Evolutionary conservation across 129 eudicot genomes (phyloP), one percentile per base, ranked within the genome.

Genomic region (Chrysanthemum seticuspe): DNA sequence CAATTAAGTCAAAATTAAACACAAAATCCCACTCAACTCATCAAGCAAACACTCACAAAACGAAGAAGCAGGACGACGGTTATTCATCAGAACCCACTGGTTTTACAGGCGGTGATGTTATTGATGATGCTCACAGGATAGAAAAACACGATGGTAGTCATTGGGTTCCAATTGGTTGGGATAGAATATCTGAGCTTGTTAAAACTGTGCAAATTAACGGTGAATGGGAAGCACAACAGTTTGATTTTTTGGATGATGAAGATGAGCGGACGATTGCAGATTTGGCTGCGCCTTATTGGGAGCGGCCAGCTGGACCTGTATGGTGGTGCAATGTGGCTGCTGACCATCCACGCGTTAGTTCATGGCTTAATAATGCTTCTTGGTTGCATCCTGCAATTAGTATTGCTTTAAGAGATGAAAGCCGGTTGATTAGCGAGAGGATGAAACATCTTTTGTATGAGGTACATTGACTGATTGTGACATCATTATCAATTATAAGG

Each of bases 361-460:
- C 83, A 36, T 94, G 97, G 97, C 94, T 94, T 78, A 79, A 70
- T 64, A 72, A 75, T 79, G 96, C 93, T 75, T 91, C 85, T 74
- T 94, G 98, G 98, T 76, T 94, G 67, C 98, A 94, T 79, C 98
- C 98, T 75, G 97, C 98, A n/a, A 84, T 94, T 62, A 90, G 96
- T 62, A 72, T 85, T 81, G 98, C 98, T 76, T 81, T 94, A 83
- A 86, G 86, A 88, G 98, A 94, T 83, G 98, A 90, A 77, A 86
- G 96, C 70, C 88, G 93, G 14, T 78, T 94, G 51, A 94, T 94
- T 74, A 94, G 98, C 34, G 98, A 94, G 63, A 68, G 93, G 73
- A 94, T 94, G 98, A 94, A 90, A 70, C 92, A 90, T 73, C 98
- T 94, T 58, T 77, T 94, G 4, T 94, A 94, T 70, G 98, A 94